Conservation (phyloP, 192 early-diverging fungal species). For the Linnemannia elongata region DNA sequence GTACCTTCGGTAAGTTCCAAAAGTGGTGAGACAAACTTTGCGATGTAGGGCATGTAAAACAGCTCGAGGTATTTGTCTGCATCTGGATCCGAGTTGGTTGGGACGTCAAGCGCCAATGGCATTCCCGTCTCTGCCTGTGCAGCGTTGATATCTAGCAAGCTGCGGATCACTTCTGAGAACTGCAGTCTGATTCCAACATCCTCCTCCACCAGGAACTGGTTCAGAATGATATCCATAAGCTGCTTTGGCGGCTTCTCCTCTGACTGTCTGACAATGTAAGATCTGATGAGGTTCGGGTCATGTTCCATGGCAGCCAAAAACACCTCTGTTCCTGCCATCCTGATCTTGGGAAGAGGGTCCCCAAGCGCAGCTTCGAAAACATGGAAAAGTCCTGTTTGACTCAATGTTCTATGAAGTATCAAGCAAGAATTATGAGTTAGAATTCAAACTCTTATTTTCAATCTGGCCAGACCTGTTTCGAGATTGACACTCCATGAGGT, state of each 20-base stretch:
- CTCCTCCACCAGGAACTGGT: constrained; percentile 69
- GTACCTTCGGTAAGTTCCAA: constrained; percentile 61
- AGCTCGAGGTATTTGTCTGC: constrained; percentile 81
- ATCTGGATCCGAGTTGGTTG: constrained; percentile 63
- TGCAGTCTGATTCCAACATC: constrained; percentile 79
- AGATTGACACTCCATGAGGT: background rate
- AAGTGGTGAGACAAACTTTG: constrained; percentile 75
- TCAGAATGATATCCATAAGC: constrained; percentile 78
- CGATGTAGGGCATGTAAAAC: constrained; percentile 81
- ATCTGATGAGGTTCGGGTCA: constrained; percentile 82
- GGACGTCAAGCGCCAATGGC: constrained; percentile 30
- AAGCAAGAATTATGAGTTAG: background rate
- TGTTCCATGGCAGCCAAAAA: constrained; percentile 82
- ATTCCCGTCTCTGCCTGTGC: constrained; percentile 45
- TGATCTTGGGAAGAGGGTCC: constrained; percentile 67
- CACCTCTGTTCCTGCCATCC: constrained; percentile 77
- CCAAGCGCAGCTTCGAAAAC: constrained; percentile 80
- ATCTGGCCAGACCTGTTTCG: background rate
- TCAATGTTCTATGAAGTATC: constrained; percentile 69
- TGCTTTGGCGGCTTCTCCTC: constrained; percentile 57
- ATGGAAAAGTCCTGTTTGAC: constrained; percentile 83
- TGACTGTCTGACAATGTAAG: constrained; percentile 67
- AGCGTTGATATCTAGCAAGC: constrained; percentile 78
- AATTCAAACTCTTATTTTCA: no score
- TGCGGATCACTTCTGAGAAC: constrained; percentile 80